Evolutionary conservation across 2,329 filamentous ascomycete genomes (phyloP).

Genomic region (Trichophaea hybrida): DNA sequence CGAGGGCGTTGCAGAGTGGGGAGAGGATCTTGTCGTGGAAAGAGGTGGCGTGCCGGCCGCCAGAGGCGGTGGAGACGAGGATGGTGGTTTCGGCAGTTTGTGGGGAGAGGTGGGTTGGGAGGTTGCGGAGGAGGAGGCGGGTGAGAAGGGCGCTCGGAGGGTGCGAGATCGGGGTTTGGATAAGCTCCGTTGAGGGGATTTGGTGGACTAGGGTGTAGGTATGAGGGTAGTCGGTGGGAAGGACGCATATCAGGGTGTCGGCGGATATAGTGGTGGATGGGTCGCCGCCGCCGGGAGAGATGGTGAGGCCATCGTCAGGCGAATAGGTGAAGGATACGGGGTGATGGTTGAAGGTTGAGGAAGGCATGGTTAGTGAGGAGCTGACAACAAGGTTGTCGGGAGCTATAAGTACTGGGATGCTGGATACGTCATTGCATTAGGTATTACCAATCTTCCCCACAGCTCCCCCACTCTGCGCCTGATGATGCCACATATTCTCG

Average conservation of each 20-base stretch:
- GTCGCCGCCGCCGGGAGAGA: background rate
- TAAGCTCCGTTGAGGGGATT: background rate
- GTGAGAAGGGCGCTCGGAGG: constrained; percentile 8
- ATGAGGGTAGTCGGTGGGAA: background rate
- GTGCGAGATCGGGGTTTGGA: background rate
- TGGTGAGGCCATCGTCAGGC: background rate
- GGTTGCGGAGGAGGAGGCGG: constrained; percentile 1
- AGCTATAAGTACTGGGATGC: background rate
- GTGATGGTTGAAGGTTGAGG: background rate
- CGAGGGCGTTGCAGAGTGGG: constrained; percentile 31
- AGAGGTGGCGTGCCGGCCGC: constrained; percentile 41
- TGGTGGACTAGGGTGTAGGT: constrained; percentile 8
- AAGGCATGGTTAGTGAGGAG: background rate
- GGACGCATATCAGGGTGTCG: background rate
- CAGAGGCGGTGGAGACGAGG: constrained; percentile 53
- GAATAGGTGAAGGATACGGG: constrained; percentile 1
- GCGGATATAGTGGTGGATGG: background rate
- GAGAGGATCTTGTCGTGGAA: constrained; percentile 44
- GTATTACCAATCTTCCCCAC: background rate
- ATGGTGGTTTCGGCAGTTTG: constrained; percentile 38
- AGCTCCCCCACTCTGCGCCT: background rate
- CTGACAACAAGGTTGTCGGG: background rate
- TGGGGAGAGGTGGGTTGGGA: constrained; percentile 8
- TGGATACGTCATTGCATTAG: background rate
- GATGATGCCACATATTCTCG: constrained; percentile 8